Evolutionary conservation across 495 filamentous ascomycete species (phyloP), one percentile per base, ranked within the genome.

Genomic region (Penicillium coffeae): DNA sequence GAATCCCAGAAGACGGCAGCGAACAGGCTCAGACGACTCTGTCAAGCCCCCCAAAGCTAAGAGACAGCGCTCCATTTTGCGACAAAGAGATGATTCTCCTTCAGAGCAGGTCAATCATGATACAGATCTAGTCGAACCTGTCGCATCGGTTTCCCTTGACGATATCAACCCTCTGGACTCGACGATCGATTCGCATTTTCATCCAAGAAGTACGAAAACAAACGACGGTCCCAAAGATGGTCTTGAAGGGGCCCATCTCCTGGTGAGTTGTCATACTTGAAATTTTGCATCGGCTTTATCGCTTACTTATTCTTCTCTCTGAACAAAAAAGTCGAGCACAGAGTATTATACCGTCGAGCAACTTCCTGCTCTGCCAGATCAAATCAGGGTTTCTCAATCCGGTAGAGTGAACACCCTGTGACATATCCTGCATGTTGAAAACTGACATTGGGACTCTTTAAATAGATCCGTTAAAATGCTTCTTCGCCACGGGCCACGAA

Each of bases 341-440:
- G 84, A 87, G 60, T 88, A 86, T 46, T 96, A 93, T 59, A 83
- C 79, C 25, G 90, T 97, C 27, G 87, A 86, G 46, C 87, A 88
- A 59, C 81, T 97, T 20, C 87, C 90, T 44, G 81, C 82, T 32
- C 72, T 94, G 16, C 90, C 91, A 35, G 82, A 90, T 48, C 76
- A 81, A 45, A 74, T 96, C 39, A 83, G 82, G 19, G 68, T 74
- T 27, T 75, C 81, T 47, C 67, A 72, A 32, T 73, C 78, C 62
- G 79, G 85, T 88, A 75, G 63, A 13, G 8, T 3, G 5, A 15
- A 8, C 40, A 6, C 27, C 4, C 1, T 12, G n/a, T 20, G n/a
- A 7, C 9, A 8, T 38, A 9, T 30, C 10, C 25, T 5, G 25
- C 25, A 30, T 30, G 25, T 30, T 30, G 25, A 5, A 4, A 15